Percentiles rank a stretch among this genome's conserved stretches.
Evolutionary conservation across 495 filamentous ascomycete species (phyloP).

Genomic region (Talaromyces adpressus): DNA sequence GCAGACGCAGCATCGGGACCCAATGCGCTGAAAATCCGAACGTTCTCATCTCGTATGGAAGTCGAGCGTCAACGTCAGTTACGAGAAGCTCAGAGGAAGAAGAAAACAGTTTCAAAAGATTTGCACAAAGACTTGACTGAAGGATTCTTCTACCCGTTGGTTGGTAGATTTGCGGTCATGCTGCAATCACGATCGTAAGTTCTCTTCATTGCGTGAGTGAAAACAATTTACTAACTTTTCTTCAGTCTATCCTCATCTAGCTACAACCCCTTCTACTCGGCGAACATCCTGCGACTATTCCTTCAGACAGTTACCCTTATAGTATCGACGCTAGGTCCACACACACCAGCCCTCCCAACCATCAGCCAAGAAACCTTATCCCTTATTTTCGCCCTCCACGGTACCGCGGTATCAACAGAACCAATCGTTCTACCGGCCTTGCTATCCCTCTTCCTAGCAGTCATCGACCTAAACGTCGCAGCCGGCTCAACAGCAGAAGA

Average conservation of each 20-base stretch:
- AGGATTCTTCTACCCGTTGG: conserved; percentile 76
- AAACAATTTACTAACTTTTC: neutral
- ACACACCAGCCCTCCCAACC: conserved; percentile 35
- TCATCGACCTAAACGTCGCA: conserved; percentile 71
- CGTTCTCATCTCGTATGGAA: conserved; percentile 65
- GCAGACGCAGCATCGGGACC: conserved; percentile 68
- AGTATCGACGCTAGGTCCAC: conserved; percentile 42
- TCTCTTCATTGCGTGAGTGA: neutral
- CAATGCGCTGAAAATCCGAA: conserved; percentile 75
- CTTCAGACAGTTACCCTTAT: conserved; percentile 44
- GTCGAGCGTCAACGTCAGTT: conserved; percentile 56
- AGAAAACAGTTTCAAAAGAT: conserved; percentile 62
- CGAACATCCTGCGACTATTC: conserved; percentile 43
- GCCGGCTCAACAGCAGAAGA: conserved; percentile 51
- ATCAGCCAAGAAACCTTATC: conserved; percentile 39
- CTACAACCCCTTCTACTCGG: conserved; percentile 34
- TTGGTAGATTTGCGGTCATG: conserved; percentile 39
- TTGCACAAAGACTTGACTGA: conserved; percentile 68
- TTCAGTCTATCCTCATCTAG: conserved; percentile 18
- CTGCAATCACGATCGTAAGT: conserved; percentile 37
- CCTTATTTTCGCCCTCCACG: conserved; percentile 39
- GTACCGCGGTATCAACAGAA: conserved; percentile 43
- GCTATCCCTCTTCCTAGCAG: conserved; percentile 69
- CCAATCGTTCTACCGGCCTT: conserved; percentile 61
- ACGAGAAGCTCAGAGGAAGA: conserved; percentile 32